Percentiles rank a stretch among this genome's conserved stretches.
Evolutionary conservation across 2,329 filamentous ascomycete species (phyloP).

Genomic region (Celoporthe dispersa): DNA sequence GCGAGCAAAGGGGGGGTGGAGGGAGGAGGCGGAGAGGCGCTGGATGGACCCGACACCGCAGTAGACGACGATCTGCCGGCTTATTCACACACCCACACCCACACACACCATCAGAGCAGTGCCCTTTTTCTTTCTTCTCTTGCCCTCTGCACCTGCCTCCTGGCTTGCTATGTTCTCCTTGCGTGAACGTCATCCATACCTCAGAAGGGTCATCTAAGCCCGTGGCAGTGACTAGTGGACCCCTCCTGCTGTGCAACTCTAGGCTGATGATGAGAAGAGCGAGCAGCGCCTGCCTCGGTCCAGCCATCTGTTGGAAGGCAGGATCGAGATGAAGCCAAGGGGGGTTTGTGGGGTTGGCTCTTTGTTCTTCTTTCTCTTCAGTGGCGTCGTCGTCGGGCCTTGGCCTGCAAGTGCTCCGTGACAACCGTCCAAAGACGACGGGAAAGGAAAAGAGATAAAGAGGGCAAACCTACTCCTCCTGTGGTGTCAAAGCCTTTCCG

Average conservation of each 20-base stretch:
- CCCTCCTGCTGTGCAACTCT: background rate
- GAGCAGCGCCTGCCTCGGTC: background rate
- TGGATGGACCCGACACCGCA: background rate
- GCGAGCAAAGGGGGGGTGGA: no score
- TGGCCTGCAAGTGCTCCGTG: background rate
- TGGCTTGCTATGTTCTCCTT: background rate
- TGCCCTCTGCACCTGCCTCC: background rate
- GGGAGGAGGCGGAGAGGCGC: background rate
- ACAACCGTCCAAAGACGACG: background rate
- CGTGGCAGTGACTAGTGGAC: background rate
- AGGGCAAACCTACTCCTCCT: background rate
- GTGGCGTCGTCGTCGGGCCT: background rate
- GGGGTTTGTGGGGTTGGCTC: background rate
- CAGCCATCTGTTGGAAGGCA: no score
- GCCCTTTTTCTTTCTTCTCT: background rate
- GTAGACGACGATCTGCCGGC: background rate
- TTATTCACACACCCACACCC: background rate
- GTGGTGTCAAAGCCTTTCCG: background rate
- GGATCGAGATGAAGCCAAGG: background rate
- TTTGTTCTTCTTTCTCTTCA: background rate
- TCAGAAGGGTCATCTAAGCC: background rate
- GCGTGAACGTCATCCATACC: background rate
- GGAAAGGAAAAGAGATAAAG: background rate
- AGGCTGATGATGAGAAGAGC: background rate
- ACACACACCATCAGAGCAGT: background rate